Base-by-base conservation (phyloP, 73 alveolate genomes). In the Symbiodinium natans region DNA sequence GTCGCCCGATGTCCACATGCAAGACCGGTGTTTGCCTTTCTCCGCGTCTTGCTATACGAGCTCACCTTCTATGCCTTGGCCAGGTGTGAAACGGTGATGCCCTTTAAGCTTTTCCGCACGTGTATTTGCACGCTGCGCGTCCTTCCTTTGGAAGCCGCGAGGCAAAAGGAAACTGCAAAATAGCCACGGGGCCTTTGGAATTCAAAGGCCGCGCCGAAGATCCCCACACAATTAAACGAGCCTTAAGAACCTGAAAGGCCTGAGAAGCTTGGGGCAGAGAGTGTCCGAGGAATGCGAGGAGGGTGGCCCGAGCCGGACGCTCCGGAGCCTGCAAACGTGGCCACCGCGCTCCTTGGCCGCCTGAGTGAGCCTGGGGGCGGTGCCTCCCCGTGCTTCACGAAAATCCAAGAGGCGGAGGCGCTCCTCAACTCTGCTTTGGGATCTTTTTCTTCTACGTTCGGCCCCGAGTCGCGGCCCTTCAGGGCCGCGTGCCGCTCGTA, bases 401-500 rank as follows among this genome's bases (percentile, higher is more conserved):
- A n/a, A 29, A 75, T 36, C 86, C 86, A 75, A 59, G 77, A 1
- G 10, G 77, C 2, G 0, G 77, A 27, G 7, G 36, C 34, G 38
- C 38, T 29, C 36, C 33, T 63, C 75, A 21, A 27, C 19, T 63
- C 80, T 13, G 59, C 21, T 13, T 46, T 46, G n/a, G n/a, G n/a
- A n/a, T n/a, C n/a, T n/a, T n/a, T n/a, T n/a, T n/a, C n/a, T n/a
- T n/a, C n/a, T n/a, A n/a, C n/a, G 31, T 0, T 15, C 71, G 17
- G 71, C 0, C 1, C 75, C 75, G 0, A n/a, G 80, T 4, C 38
- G 36, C 27, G 80, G 80, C 42, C 27, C 59, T 34, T 74, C n/a
- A n/a, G 43, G 11, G 56, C 3, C 33, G 80, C 52, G 23, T 90
- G 97, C n/a, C 19, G 39, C 68, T 71, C 89, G 77, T 71, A 90